Base-by-base conservation (phyloP, 345 rosid species). In the Populus simonii region DNA sequence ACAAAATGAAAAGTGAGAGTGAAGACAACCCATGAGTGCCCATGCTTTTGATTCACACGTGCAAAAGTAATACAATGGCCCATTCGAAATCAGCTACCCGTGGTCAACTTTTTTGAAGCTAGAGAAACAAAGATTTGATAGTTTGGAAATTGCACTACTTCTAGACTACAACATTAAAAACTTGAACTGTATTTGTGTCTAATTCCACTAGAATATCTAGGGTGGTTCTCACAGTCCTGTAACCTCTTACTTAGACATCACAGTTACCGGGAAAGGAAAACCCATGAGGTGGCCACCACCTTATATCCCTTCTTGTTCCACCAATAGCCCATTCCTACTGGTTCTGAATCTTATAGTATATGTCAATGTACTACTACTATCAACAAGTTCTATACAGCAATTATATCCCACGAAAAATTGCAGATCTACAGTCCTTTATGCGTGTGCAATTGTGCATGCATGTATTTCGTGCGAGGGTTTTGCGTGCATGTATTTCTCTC, bases 11-110 rank as follows among this genome's bases (percentile, higher is more conserved):
- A 49, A 22, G 18, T 33, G 43, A 41, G 70, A 33, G 66, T 35
- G 75, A 70, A 79, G 83, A 82, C 88, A 87, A 70, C 76, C 84
- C 88, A 82, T 83, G 84, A 85, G 65, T 38, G 47, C 83, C 89
- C 90, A 85, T 83, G 80, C 86, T 71, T 72, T 76, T 67, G 80
- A 83, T 81, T 73, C 86, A 75, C 76, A 49, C 47, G 76, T 74
- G 74, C 23, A 53, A 66, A 73, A 66, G 76, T 68, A 74, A 76
- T 70, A 75, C n/a, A 61, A 68, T 79, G 81, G 74, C 83, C 79
- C 77, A 69, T 79, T 47, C 59, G 16, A 47, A 81, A 72, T 67
- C 62, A 75, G 57, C 22, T 57, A 68, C 74, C 62, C 39, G 74
- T 47, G 49, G 43, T 43, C 76, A 79, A 55, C 62, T 57, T 70